Evolutionary conservation across 805 yeast genomes (phyloP).

Genomic region (Limtongia smithiae): DNA sequence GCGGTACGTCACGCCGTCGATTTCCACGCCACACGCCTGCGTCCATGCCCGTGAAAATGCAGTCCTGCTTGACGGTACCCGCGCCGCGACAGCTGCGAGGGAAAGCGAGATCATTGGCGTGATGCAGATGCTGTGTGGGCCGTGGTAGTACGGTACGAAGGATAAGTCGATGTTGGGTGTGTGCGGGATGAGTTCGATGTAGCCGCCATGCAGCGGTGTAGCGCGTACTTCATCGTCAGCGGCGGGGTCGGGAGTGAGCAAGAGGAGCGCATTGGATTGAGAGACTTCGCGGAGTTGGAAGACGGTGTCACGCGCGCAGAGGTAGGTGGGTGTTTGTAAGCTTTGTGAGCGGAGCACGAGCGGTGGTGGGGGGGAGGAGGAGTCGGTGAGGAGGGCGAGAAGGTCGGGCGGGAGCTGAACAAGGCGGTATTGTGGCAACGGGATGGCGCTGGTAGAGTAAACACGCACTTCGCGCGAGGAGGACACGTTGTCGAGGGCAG

Average conservation of each 20-base stretch:
- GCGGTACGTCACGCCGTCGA: constrained; percentile 45
- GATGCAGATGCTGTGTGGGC: constrained; percentile 4
- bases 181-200: constrained; percentile 21
- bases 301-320: constrained; percentile 58
- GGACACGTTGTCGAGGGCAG: no score
- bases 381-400: constrained; percentile 9
- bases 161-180: constrained; percentile 15
- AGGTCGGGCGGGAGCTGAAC: constrained; percentile 24
- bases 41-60: constrained; percentile 58
- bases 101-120: background rate
- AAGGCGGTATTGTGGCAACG: constrained; percentile 10
- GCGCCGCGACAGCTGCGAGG: constrained; percentile 33
- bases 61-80: constrained; percentile 44
- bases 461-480: no score
- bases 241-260: constrained; percentile 39
- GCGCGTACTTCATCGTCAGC: background rate
- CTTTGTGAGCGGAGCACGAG: constrained; percentile 14
- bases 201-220: constrained; percentile 9
- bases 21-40: constrained; percentile 51
- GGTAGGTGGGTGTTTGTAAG: constrained; percentile 43
- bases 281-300: constrained; percentile 72
- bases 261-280: constrained; percentile 79
- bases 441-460: background rate
- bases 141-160: constrained; percentile 23
- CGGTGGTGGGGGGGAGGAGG: background rate